phyloP scores from a whole-genome alignment of 202 grass and related monocot genomes.

The Brachypodium distachyon region DNA sequence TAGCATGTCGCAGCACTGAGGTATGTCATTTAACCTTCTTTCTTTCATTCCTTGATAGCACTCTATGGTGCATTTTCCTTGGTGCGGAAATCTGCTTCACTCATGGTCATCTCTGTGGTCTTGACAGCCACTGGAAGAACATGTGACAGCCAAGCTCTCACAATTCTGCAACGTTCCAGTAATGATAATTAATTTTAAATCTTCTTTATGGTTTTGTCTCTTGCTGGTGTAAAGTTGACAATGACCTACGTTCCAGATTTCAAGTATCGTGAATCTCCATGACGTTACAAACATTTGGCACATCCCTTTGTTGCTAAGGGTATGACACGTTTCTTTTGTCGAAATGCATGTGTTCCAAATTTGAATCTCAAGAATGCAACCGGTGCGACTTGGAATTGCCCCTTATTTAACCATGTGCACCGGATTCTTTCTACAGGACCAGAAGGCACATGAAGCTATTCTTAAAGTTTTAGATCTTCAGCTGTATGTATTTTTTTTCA shows the following conservation, averaged over 20 bases:
- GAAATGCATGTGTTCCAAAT: not conserved
- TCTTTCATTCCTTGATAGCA: conserved; percentile 12
- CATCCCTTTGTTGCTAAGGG: conserved; percentile 90
- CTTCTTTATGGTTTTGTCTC: conserved; percentile 18
- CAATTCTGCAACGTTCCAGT: conserved; percentile 93
- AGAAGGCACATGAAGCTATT: conserved; percentile 95
- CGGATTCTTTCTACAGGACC: conserved; percentile 48
- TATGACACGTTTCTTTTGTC: conserved; percentile 26
- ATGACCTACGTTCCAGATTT: conserved; percentile 42
- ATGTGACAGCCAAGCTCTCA: conserved; percentile 79
- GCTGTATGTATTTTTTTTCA: conserved; percentile 38
- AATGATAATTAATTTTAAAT: conserved; percentile 29
- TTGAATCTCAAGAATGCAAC: not conserved
- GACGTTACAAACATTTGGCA: conserved; percentile 99
- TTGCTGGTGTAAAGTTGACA: not conserved
- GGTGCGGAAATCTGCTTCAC: not conserved
- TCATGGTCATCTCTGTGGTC: conserved; percentile 5
- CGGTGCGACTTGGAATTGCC: not conserved
- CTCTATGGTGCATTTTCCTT: not conserved
- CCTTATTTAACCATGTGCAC: conserved; percentile 22
- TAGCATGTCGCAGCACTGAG: conserved; percentile 81
- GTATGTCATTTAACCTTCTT: conserved; percentile 36
- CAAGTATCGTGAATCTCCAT: conserved; percentile 71
- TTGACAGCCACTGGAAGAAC: conserved; percentile 65
- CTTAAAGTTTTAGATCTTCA: conserved; percentile 84